Percentiles rank a stretch among this genome's conserved stretches.
phyloP scores from a whole-genome alignment of 805 yeast species.

The Candida maris region DNA sequence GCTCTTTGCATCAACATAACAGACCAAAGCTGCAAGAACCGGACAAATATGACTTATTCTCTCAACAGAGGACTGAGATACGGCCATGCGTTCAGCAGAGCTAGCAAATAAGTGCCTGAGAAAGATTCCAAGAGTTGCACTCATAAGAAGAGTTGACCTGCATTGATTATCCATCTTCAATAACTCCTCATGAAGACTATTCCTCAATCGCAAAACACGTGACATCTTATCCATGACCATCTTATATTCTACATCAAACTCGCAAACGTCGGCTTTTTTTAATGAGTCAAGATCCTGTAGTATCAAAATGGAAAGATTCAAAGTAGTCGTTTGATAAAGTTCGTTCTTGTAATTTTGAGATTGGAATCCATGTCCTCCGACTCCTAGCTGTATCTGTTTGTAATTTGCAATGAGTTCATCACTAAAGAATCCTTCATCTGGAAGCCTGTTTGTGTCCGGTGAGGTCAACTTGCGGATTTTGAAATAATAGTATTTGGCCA shows the following conservation, averaged over 20 bases:
- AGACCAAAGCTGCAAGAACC: constrained; percentile 23
- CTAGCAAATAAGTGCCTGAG: constrained; percentile 6
- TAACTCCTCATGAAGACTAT: constrained; percentile 15
- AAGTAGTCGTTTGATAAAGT: constrained; percentile 20
- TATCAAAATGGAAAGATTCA: constrained; percentile 23
- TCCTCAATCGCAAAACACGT: constrained; percentile 17
- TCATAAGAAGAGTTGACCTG: constrained; percentile 6
- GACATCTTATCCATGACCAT: constrained; percentile 19
- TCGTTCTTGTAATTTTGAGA: constrained; percentile 21
- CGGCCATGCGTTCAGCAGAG: background rate
- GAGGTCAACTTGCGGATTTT: constrained; percentile 31
- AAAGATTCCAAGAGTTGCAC: constrained; percentile 10
- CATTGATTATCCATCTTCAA: constrained; percentile 6
- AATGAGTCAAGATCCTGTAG: constrained; percentile 16
- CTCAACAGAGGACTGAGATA: constrained; percentile 4
- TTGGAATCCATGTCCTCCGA: constrained; percentile 22
- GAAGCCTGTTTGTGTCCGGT: constrained; percentile 16
- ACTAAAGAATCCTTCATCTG: constrained; percentile 19
- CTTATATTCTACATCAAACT: constrained; percentile 21
- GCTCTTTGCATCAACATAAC: constrained; percentile 20
- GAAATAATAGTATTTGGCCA: constrained; percentile 38
- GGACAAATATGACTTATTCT: constrained; percentile 21
- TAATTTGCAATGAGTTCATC: constrained; percentile 21
- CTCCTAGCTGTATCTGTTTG: constrained; percentile 21
- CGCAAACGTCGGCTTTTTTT: constrained; percentile 15